Conservation (phyloP, 2,329 filamentous ascomycete species). For the Neoarthrinium moseri region DNA sequence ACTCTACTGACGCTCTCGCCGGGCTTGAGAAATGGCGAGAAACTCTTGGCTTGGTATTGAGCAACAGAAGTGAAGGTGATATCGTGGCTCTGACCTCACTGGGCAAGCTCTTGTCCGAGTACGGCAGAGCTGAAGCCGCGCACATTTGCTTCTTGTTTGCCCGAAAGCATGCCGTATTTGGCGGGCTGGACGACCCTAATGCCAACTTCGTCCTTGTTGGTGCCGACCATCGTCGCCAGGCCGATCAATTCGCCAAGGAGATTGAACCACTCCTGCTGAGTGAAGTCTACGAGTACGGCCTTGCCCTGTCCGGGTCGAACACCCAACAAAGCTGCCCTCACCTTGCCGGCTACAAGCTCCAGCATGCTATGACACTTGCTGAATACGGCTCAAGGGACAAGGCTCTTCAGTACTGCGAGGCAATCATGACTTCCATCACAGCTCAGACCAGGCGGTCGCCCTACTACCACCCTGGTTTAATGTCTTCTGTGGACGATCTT, state of each 20-base stretch:
- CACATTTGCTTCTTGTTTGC: conserved; percentile 94
- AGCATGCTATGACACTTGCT: conserved; percentile 80
- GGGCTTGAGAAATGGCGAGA: conserved; percentile 94
- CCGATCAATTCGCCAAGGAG: conserved; percentile 73
- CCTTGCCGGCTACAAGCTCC: conserved; percentile 85
- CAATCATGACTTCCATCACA: conserved; percentile 72
- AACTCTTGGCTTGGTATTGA: conserved; percentile 79
- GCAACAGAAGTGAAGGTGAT: conserved; percentile 83
- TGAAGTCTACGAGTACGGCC: conserved; percentile 90
- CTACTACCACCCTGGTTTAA: conserved; percentile 78
- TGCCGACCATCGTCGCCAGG: conserved; percentile 72
- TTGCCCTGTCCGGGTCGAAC: conserved; percentile 65
- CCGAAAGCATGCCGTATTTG: conserved; percentile 66
- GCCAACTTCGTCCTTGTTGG: conserved; percentile 82
- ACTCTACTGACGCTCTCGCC: conserved; percentile 71
- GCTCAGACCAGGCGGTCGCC: conserved; percentile 80
- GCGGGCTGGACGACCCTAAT: conserved; percentile 78
- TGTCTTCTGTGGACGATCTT: conserved; percentile 78
- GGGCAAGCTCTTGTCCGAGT: conserved; percentile 78
- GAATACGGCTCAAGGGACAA: conserved; percentile 81
- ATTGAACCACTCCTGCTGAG: conserved; percentile 89
- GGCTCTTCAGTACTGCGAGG: conserved; percentile 88
- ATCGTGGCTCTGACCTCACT: conserved; percentile 74
- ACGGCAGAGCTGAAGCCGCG: conserved; percentile 85
- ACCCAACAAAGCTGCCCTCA: conserved; percentile 68